These are phyloP conservation scores for Ophiostoma sp. DNA, from an alignment of 2,329 filamentous ascomycete genomes.

Conservation along the genomic window DNA sequence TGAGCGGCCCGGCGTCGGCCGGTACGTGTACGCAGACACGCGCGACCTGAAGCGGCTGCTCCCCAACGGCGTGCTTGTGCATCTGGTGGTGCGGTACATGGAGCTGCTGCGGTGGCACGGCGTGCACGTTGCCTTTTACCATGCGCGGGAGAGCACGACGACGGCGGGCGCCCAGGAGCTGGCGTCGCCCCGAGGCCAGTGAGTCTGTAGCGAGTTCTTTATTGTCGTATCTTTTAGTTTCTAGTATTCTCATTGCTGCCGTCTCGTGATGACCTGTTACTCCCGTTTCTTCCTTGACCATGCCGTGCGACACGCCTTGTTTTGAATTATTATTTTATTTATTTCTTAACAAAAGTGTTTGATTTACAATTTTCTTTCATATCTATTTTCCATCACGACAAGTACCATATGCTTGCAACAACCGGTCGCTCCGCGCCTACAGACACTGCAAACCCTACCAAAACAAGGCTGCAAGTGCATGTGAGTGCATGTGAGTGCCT, in stretches of 20 bases:
- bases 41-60: constrained; percentile 1
- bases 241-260: too few relatives aligned
- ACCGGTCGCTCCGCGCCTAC: too few relatives aligned
- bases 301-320: neutral
- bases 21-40: constrained; percentile 9
- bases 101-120: constrained; percentile 21
- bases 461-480: neutral
- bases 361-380: neutral
- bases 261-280: too few relatives aligned
- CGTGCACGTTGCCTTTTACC: constrained; percentile 18
- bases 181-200: neutral
- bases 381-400: neutral
- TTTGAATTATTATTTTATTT: neutral
- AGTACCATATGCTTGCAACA: neutral
- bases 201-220: neutral
- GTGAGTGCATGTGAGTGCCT: neutral
- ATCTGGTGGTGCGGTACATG: constrained; percentile 19
- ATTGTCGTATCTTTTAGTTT: neutral
- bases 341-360: too few relatives aligned
- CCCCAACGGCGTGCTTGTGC: constrained; percentile 20
- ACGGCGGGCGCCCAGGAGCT: neutral
- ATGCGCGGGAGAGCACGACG: neutral
- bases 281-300: neutral
- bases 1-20: constrained; percentile 17
- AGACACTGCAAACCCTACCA: neutral